A percentile compares a stretch with the other conserved stretches of the same genome.
These are phyloP conservation scores for Gonapodya prolifera DNA, from an alignment of 192 early-diverging fungal species.

Conservation along the genomic window DNA sequence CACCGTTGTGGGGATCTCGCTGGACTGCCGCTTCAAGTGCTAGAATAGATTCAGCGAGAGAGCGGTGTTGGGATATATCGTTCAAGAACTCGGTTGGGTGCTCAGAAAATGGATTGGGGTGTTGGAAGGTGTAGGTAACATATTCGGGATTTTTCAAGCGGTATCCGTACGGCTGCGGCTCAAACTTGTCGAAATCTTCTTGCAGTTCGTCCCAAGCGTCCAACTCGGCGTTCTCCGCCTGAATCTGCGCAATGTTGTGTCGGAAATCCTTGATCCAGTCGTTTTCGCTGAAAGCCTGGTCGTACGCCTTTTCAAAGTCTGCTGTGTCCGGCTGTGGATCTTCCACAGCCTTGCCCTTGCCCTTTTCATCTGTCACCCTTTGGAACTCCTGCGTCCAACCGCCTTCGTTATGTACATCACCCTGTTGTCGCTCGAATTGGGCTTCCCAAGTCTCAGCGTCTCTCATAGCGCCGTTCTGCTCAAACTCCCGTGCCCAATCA, in stretches of 20 bases:
- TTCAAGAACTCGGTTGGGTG: conserved; percentile 15
- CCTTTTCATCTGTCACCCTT: conserved; percentile 29
- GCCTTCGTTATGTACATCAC: background rate
- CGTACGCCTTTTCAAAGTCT: conserved; percentile 29
- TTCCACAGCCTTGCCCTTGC: conserved; percentile 7
- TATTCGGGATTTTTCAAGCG: conserved; percentile 33
- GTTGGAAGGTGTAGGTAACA: conserved; percentile 59
- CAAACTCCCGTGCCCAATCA: conserved; percentile 23
- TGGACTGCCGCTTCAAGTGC: conserved; percentile 83
- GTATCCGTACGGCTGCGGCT: background rate
- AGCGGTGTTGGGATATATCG: conserved; percentile 23
- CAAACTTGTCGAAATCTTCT: conserved; percentile 6
- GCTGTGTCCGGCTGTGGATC: background rate
- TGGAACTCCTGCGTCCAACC: conserved; percentile 61
- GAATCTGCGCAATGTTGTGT: background rate
- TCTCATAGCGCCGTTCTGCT: conserved; percentile 21
- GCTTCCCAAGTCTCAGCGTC: conserved; percentile 14
- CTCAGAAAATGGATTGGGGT: conserved; percentile 56
- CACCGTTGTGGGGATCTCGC: conserved; percentile 60
- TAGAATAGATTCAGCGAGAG: conserved; percentile 77
- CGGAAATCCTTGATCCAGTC: background rate
- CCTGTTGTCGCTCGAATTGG: conserved; percentile 15
- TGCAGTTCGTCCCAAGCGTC: conserved; percentile 54
- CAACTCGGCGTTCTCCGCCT: conserved; percentile 12
- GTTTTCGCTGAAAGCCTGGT: conserved; percentile 36